These are phyloP conservation scores for Fusarium pseudoanthophilum DNA, from an alignment of 2,329 filamentous ascomycete species.

Conservation along the genomic window DNA sequence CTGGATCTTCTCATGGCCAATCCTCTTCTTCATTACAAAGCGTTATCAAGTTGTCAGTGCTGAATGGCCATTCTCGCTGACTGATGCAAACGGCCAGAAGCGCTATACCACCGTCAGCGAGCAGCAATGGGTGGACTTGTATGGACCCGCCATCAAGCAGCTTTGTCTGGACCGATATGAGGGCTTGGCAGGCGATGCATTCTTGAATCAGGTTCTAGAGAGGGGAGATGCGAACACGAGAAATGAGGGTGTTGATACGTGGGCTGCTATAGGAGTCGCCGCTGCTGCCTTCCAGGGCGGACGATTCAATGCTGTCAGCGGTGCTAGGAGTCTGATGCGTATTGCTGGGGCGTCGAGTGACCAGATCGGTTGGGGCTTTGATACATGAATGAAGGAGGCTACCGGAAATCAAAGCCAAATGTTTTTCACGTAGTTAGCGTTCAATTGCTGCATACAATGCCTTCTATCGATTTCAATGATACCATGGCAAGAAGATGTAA, in stretches of 20 bases:
- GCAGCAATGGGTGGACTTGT: conserved; percentile 24
- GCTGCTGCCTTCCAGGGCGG: conserved; percentile 32
- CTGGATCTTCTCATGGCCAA: conserved; percentile 40
- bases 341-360: conserved; percentile 24
- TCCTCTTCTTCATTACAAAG: conserved; percentile 34
- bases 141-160: conserved; percentile 28
- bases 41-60: conserved; percentile 29
- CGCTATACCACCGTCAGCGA: conserved; percentile 34
- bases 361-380: conserved; percentile 38
- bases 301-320: conserved; percentile 9
- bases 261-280: conserved; percentile 27
- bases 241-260: not conserved
- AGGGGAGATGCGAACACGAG: not conserved
- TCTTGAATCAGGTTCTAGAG: conserved; percentile 31
- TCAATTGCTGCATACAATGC: not conserved
- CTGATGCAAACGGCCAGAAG: conserved; percentile 10
- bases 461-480: not conserved
- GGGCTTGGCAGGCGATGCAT: conserved; percentile 29
- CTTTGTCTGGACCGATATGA: conserved; percentile 37
- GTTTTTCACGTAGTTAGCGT: not conserved
- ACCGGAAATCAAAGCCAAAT: rapidly evolving
- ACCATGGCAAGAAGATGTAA: not conserved
- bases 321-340: conserved; percentile 27
- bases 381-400: conserved; percentile 6
- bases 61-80: conserved; percentile 31